These are phyloP conservation scores for Dactylonectria macrodidyma DNA, from an alignment of 2,329 filamentous ascomycete genomes.

Conservation along the genomic window DNA sequence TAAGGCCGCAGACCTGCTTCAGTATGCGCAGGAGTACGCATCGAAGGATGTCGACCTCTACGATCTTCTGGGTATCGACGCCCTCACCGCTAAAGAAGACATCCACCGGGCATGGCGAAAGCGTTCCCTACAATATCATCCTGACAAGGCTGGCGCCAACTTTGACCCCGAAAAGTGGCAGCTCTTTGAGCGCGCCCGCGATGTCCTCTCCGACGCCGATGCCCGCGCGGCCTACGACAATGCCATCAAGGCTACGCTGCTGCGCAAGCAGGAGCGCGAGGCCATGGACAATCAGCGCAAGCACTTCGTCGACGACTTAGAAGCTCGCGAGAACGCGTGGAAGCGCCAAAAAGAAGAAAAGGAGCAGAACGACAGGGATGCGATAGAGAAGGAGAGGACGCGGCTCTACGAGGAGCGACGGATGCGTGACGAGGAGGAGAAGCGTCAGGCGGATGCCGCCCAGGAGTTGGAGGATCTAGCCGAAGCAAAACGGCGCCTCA, in stretches of 20 bases:
- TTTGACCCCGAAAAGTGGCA: constrained; percentile 89
- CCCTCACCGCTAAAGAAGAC: constrained; percentile 77
- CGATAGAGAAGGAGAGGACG: constrained; percentile 55
- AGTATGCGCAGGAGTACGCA: constrained; percentile 72
- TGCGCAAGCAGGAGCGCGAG: constrained; percentile 79
- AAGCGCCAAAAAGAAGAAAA: constrained; percentile 70
- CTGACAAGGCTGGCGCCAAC: constrained; percentile 85
- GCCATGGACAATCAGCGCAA: constrained; percentile 81
- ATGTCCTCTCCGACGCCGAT: constrained; percentile 80
- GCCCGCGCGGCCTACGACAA: constrained; percentile 85
- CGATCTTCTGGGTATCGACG: constrained; percentile 78
- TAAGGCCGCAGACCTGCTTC: constrained; percentile 64
- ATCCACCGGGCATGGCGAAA: constrained; percentile 89
- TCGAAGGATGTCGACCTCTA: constrained; percentile 81
- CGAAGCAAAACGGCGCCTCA: constrained; percentile 55
- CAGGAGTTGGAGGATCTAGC: constrained; percentile 57
- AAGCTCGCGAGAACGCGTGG: constrained; percentile 79
- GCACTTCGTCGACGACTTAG: constrained; percentile 88
- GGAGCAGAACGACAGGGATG: constrained; percentile 53
- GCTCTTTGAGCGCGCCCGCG: constrained; percentile 86
- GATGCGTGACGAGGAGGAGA: constrained; percentile 55
- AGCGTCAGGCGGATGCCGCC: constrained; percentile 54
- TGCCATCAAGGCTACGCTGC: constrained; percentile 78
- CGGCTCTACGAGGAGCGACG: constrained; percentile 56
- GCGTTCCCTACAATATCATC: constrained; percentile 90